These are phyloP conservation scores for Butyriboletus loyo DNA, from an alignment of 768 basidiomycete genomes.

Conservation along the genomic window DNA sequence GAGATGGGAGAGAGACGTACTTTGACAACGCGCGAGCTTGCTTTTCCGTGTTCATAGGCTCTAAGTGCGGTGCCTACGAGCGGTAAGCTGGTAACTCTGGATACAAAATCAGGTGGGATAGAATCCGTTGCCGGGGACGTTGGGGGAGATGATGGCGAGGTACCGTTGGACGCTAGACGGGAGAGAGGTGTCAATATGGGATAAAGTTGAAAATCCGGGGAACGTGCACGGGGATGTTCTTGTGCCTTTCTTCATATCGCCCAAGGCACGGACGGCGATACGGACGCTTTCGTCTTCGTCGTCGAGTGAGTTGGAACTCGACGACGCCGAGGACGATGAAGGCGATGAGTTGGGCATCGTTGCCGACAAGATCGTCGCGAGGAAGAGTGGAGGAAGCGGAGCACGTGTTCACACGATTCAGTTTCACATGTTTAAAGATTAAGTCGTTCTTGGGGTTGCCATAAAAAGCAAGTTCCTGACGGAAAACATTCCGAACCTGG, in stretches of 20 bases:
- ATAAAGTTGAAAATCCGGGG: neutral
- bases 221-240: constrained; percentile 16
- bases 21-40: constrained; percentile 81
- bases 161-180: constrained; percentile 3
- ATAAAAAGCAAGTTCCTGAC: constrained; percentile 8
- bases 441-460: neutral
- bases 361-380: neutral
- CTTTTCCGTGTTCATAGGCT: constrained; percentile 81
- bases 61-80: constrained; percentile 69
- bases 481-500: neutral
- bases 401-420: constrained; percentile 5
- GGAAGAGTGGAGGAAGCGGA: neutral
- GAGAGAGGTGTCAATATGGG: neutral
- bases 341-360: constrained; percentile 17
- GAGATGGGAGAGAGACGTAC: constrained; percentile 36
- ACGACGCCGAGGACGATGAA: constrained; percentile 10
- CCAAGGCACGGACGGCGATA: constrained; percentile 75
- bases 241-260: constrained; percentile 65
- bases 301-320: constrained; percentile 31
- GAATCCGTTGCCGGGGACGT: constrained; percentile 12
- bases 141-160: constrained; percentile 13
- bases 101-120: constrained; percentile 36
- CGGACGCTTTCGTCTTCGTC: constrained; percentile 73
- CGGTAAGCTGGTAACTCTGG: constrained; percentile 66
- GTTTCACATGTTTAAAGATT: constrained; percentile 26